phyloP scores from a whole-genome alignment of 2,329 filamentous ascomycete genomes.

The Paracamarosporium sp. region DNA sequence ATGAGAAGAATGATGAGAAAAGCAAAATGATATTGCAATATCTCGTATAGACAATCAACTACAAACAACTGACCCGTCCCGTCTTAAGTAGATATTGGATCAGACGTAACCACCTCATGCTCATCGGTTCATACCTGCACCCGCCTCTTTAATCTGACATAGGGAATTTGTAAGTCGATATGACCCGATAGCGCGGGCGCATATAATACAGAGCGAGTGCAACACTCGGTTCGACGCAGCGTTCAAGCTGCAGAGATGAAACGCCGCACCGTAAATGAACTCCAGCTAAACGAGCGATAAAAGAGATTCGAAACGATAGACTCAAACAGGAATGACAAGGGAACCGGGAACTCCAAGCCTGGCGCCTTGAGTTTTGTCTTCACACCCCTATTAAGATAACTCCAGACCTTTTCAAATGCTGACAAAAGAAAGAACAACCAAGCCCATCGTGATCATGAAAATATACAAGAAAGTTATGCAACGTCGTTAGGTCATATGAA shows the following conservation, averaged over 20 bases:
- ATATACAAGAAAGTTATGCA: constrained; percentile 20
- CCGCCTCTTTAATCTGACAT: not conserved
- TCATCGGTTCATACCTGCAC: constrained; percentile 2
- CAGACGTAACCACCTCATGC: not conserved
- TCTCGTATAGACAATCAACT: not conserved
- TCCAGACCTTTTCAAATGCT: not conserved
- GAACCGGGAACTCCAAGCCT: not conserved
- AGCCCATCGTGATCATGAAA: constrained; percentile 17
- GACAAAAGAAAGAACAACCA: constrained; percentile 5
- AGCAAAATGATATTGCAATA: constrained; percentile 1
- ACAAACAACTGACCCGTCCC: not conserved
- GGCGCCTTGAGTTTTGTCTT: constrained; percentile 6
- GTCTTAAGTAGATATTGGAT: not conserved
- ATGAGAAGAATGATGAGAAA: not conserved
- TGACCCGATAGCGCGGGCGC: not conserved
- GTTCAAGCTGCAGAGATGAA: constrained; percentile 2
- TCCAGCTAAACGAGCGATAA: not conserved
- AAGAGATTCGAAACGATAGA: not conserved
- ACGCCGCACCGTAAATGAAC: constrained; percentile 6
- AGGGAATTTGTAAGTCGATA: constrained; percentile 2
- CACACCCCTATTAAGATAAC: not conserved
- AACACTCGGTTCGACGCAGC: not conserved
- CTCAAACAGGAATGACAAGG: not conserved
- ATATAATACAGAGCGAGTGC: constrained; percentile 2
- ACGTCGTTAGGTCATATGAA: constrained; percentile 17